Conservation (phyloP, 768 basidiomycete species). For the Mrakia frigida region DNA sequence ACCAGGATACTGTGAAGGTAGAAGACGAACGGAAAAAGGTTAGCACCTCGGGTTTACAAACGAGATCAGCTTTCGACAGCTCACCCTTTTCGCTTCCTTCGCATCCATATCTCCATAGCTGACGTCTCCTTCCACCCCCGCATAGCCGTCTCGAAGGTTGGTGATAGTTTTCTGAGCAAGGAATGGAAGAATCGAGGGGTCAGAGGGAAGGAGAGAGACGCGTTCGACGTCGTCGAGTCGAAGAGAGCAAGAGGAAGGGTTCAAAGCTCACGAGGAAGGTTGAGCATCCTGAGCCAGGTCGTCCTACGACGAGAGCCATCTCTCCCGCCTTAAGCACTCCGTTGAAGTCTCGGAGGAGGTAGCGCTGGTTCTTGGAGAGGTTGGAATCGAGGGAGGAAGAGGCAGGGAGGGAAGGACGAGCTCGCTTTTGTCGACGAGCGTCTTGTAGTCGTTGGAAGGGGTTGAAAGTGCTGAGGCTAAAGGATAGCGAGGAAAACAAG, state of each 20-base stretch:
- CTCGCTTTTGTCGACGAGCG: slow-evolving; percentile 6
- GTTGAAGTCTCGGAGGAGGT: slow-evolving; percentile 27
- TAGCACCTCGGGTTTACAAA: not conserved
- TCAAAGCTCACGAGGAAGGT: slow-evolving; percentile 24
- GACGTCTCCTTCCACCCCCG: slow-evolving; percentile 29
- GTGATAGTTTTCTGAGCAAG: not conserved
- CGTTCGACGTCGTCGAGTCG: too few species aligned
- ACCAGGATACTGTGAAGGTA: slow-evolving; percentile 17
- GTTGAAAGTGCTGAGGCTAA: slow-evolving; percentile 21
- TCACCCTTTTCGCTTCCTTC: slow-evolving; percentile 16
- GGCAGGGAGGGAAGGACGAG: not conserved
- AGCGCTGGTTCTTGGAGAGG: slow-evolving; percentile 26
- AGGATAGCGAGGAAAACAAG: slow-evolving; percentile 33
- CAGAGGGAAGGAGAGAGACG: not conserved
- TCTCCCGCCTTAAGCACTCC: slow-evolving; percentile 30
- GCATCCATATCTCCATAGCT: slow-evolving; percentile 16
- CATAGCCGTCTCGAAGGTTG: slow-evolving; percentile 32
- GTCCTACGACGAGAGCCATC: slow-evolving; percentile 30
- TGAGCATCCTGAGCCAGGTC: slow-evolving; percentile 30
- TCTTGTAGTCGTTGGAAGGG: slow-evolving; percentile 21
- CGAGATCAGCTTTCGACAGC: not conserved
- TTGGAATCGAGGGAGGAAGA: not conserved
- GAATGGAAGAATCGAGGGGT: not conserved
- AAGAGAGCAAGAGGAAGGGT: not conserved
- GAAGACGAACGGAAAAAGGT: not conserved